A percentile compares a stretch with the other conserved stretches of the same genome.
These are phyloP conservation scores for Alternaria panax DNA, from an alignment of 2,329 filamentous ascomycete genomes.

Conservation along the genomic window DNA sequence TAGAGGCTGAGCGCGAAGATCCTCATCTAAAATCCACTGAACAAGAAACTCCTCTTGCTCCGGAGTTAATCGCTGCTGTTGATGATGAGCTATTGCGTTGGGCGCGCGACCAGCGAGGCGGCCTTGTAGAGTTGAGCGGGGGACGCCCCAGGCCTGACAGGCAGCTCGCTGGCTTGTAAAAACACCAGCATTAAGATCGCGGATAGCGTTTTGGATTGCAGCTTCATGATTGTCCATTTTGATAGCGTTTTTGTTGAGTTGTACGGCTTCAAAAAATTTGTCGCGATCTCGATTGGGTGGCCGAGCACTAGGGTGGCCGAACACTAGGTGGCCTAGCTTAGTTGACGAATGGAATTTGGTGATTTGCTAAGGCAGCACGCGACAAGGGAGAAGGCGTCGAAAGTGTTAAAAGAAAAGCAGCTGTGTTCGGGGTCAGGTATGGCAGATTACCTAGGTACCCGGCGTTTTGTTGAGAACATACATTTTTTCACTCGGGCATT, in stretches of 20 bases:
- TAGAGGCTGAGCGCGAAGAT: constrained; percentile 10
- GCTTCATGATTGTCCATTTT: too few relatives aligned
- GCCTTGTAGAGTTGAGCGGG: too few relatives aligned
- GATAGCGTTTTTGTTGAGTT: too few relatives aligned
- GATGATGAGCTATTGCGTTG: constrained; percentile 3
- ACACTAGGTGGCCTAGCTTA: too few relatives aligned
- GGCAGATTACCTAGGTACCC: background rate
- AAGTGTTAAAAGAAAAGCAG: constrained; percentile 5
- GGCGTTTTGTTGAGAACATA: constrained; percentile 20
- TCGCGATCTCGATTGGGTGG: too few relatives aligned
- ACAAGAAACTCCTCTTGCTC: constrained; percentile 24
- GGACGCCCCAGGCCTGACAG: too few relatives aligned
- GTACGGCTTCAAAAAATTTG: too few relatives aligned
- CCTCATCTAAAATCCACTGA: constrained; percentile 23
- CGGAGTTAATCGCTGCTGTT: constrained; percentile 23
- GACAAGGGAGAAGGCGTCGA: background rate
- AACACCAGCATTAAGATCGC: background rate
- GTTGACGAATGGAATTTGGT: constrained; percentile 15
- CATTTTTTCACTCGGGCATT: constrained; percentile 12
- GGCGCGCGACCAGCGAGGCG: too few relatives aligned
- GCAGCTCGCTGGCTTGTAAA: background rate
- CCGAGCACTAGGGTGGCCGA: too few relatives aligned
- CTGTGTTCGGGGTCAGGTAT: background rate
- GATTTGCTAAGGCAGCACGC: background rate
- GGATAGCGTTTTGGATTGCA: background rate